Evolutionary conservation across 2,329 filamentous ascomycete genomes (phyloP).

Genomic region (Hypoxylon sp.): DNA sequence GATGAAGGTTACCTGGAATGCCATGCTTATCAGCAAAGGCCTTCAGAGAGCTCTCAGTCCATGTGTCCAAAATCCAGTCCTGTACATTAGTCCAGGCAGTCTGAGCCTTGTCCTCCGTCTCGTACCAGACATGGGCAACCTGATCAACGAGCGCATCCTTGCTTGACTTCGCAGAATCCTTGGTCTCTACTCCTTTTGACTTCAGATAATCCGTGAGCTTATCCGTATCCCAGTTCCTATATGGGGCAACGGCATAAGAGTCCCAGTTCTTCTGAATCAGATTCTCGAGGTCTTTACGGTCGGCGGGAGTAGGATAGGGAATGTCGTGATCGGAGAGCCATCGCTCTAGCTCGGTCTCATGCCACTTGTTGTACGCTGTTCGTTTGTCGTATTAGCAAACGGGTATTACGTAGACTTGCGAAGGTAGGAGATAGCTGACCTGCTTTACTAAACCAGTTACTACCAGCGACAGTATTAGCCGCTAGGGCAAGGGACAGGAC

Average conservation of each 20-base stretch:
- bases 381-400: constrained; percentile 46
- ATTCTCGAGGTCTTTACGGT: constrained; percentile 94
- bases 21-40: constrained; percentile 89
- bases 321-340: constrained; percentile 96
- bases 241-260: constrained; percentile 78
- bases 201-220: constrained; percentile 78
- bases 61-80: constrained; percentile 96
- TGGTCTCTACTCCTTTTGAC: constrained; percentile 78
- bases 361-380: constrained; percentile 97
- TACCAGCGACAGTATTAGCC: constrained; percentile 77
- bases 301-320: constrained; percentile 89
- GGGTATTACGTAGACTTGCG: not conserved
- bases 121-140: constrained; percentile 82
- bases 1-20: constrained; percentile 73
- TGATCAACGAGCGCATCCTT: constrained; percentile 78
- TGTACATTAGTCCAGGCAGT: constrained; percentile 80
- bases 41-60: constrained; percentile 95
- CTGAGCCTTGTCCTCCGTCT: constrained; percentile 82
- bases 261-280: constrained; percentile 95
- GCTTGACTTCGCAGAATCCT: constrained; percentile 76
- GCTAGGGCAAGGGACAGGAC: constrained; percentile 80
- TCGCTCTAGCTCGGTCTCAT: constrained; percentile 95
- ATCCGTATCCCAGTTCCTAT: constrained; percentile 81
- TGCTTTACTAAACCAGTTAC: constrained; percentile 88
- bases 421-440: constrained; percentile 69